A percentile compares a stretch with the other conserved stretches of the same genome.
phyloP scores from a whole-genome alignment of 2,329 filamentous ascomycete species.

The Scedosporium aurantiacum region DNA sequence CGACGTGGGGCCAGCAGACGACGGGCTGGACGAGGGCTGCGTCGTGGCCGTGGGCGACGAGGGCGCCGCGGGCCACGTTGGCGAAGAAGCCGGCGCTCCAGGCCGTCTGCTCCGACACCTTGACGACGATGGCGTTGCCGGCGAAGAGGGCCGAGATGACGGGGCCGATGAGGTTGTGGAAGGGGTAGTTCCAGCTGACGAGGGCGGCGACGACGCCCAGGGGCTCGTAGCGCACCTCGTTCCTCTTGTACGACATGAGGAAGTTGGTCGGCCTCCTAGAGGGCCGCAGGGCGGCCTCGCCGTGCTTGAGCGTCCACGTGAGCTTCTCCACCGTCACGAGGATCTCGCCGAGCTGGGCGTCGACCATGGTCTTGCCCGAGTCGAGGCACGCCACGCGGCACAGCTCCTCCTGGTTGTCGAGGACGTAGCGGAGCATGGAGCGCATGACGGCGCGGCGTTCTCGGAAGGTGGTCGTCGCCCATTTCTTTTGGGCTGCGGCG shows the following conservation, averaged over 20 bases:
- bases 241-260: conserved; percentile 91
- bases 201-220: conserved; percentile 85
- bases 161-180: conserved; percentile 89
- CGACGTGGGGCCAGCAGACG: conserved; percentile 78
- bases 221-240: conserved; percentile 82
- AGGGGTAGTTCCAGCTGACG: conserved; percentile 95
- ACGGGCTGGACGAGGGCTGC: conserved; percentile 73
- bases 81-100: conserved; percentile 84
- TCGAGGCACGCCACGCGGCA: conserved; percentile 79
- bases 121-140: conserved; percentile 85
- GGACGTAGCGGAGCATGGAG: conserved; percentile 68
- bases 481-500: conserved; percentile 61
- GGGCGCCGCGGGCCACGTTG: conserved; percentile 64
- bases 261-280: conserved; percentile 74
- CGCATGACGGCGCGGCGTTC: conserved; percentile 70
- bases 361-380: conserved; percentile 91
- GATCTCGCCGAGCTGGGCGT: conserved; percentile 89
- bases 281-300: conserved; percentile 66
- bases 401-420: conserved; percentile 83
- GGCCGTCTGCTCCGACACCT: conserved; percentile 88
- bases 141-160: conserved; percentile 84
- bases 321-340: conserved; percentile 90
- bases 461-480: conserved; percentile 67
- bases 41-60: conserved; percentile 73
- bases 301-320: conserved; percentile 85